These are phyloP conservation scores for Coleophoma eucalyptorum DNA, from an alignment of 2,329 filamentous ascomycete genomes.

Conservation along the genomic window DNA sequence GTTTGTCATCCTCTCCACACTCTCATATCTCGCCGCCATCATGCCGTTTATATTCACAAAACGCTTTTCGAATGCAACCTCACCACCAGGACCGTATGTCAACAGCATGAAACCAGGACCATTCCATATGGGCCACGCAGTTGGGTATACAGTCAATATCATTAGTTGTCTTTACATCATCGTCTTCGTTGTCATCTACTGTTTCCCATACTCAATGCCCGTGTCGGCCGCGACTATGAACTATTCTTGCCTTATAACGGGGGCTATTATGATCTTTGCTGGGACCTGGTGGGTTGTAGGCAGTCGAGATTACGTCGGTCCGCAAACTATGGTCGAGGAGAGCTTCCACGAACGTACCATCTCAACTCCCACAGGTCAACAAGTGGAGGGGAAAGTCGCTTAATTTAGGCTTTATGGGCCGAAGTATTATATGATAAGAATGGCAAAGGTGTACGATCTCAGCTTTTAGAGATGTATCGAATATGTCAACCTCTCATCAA, in stretches of 20 bases:
- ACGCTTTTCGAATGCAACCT: conserved; percentile 14
- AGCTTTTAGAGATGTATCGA: no score
- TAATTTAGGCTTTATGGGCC: neutral
- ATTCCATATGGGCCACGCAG: conserved; percentile 47
- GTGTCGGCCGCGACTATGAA: conserved; percentile 47
- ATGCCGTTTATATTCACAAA: conserved; percentile 49
- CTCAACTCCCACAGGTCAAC: neutral
- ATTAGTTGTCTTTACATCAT: conserved; percentile 54
- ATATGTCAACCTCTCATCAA: no score
- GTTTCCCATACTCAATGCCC: conserved; percentile 49
- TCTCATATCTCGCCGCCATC: conserved; percentile 61
- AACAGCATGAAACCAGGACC: conserved; percentile 41
- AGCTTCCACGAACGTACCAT: neutral
- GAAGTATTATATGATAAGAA: no score
- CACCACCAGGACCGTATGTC: neutral
- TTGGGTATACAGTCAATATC: conserved; percentile 47
- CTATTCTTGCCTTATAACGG: conserved; percentile 42
- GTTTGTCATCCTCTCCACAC: conserved; percentile 49
- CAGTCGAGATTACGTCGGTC: conserved; percentile 19
- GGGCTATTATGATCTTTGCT: conserved; percentile 35
- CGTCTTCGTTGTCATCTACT: conserved; percentile 60
- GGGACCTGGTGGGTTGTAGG: conserved; percentile 37
- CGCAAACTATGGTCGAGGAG: conserved; percentile 1
- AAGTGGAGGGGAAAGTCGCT: neutral
- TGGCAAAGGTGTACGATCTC: no score